Evolutionary conservation across 2,329 filamentous ascomycete species (phyloP).

Genomic region (Curvularia spicifera): DNA sequence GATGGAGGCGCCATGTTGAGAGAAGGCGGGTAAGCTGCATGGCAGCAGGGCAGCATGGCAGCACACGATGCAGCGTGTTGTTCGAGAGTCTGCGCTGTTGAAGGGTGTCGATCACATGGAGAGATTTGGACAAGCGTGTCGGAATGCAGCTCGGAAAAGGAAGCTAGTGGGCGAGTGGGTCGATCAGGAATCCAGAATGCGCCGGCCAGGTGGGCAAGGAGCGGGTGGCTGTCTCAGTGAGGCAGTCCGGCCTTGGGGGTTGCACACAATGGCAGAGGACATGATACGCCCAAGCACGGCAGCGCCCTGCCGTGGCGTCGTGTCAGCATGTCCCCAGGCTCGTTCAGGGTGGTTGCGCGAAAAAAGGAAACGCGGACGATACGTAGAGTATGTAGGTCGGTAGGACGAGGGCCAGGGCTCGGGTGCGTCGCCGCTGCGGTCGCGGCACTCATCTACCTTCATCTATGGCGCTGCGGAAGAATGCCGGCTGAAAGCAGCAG

Average conservation of each 20-base stretch:
- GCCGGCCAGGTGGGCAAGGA: slow-evolving; percentile 11
- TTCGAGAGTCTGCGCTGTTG: slow-evolving; percentile 19
- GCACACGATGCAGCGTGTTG: slow-evolving; percentile 16
- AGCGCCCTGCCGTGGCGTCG: not conserved
- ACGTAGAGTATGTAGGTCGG: slow-evolving; percentile 23
- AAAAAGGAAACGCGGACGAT: not conserved
- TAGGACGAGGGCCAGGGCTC: slow-evolving; percentile 13
- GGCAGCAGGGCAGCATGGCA: slow-evolving; percentile 11
- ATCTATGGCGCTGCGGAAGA: slow-evolving; percentile 36
- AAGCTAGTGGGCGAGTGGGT: slow-evolving; percentile 7
- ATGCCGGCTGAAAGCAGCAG: slow-evolving; percentile 39
- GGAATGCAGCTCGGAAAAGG: slow-evolving; percentile 9
- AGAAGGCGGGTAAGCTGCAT: slow-evolving; percentile 25
- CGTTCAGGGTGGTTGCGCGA: not conserved
- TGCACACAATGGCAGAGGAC: not conserved
- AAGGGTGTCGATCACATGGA: slow-evolving; percentile 22
- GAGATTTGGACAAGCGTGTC: slow-evolving; percentile 13
- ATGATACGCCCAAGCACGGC: not conserved
- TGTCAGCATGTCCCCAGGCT: not conserved
- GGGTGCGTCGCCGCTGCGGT: not conserved
- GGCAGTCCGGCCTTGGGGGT: not conserved
- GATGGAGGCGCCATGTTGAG: slow-evolving; percentile 23
- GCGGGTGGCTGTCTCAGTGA: slow-evolving; percentile 24
- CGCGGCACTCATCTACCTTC: slow-evolving; percentile 24
- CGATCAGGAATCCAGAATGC: slow-evolving; percentile 6